Percentiles rank a stretch among this genome's conserved stretches.
phyloP scores from a whole-genome alignment of 306 rosid genomes.

The Cicer yamashitae region DNA sequence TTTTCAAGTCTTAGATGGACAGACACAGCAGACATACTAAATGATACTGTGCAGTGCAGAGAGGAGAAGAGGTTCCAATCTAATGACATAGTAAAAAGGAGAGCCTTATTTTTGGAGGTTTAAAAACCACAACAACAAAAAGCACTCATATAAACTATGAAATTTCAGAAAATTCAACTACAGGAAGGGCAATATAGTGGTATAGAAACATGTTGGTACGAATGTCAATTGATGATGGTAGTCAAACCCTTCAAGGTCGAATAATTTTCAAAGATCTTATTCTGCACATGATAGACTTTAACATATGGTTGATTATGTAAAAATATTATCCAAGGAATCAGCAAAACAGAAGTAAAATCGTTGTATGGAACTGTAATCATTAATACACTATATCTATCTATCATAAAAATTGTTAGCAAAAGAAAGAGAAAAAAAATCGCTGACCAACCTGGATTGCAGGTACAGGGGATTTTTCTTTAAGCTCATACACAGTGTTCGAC shows the following conservation, averaged over 20 bases:
- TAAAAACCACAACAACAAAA: not conserved
- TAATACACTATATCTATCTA: not conserved
- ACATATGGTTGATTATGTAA: constrained; percentile 22
- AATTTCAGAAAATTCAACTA: constrained; percentile 24
- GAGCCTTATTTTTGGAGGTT: constrained; percentile 25
- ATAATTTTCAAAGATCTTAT: constrained; percentile 18
- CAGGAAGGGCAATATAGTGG: not conserved
- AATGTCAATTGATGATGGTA: constrained; percentile 31
- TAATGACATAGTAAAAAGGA: not conserved
- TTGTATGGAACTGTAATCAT: constrained; percentile 7
- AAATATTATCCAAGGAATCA: constrained; percentile 8
- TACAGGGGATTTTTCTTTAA: constrained; percentile 66
- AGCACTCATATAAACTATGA: constrained; percentile 4
- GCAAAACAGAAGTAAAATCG: constrained; percentile 31
- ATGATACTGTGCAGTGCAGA: not conserved
- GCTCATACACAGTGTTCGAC: constrained; percentile 61
- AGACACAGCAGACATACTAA: constrained; percentile 8
- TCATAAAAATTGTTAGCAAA: constrained; percentile 23
- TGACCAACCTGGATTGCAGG: constrained; percentile 66
- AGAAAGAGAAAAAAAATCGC: not conserved
- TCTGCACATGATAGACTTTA: constrained; percentile 13
- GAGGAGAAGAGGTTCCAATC: constrained; percentile 28
- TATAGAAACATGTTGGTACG: not conserved
- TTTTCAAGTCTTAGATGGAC: not conserved
- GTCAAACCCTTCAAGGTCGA: constrained; percentile 30